Percentiles rank a stretch among this genome's conserved stretches.
phyloP scores from a whole-genome alignment of 768 basidiomycete species.

The Amanita brunnescens region DNA sequence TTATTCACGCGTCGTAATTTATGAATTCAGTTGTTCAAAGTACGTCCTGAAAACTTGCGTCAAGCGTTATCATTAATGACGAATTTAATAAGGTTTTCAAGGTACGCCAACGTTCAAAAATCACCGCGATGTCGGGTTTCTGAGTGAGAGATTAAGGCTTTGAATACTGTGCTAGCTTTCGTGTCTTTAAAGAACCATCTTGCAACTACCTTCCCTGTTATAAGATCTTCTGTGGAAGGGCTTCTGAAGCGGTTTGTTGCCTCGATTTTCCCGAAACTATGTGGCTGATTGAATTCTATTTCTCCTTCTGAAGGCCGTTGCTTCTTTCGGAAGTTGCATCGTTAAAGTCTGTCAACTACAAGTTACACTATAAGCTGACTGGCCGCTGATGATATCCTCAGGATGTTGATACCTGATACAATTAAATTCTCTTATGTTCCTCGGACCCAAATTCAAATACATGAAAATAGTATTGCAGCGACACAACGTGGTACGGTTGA shows the following conservation, averaged over 20 bases:
- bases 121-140: background rate
- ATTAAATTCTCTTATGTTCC: constrained; percentile 80
- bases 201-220: constrained; percentile 68
- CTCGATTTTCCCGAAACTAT: background rate
- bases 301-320: constrained; percentile 48
- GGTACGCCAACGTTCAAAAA: constrained; percentile 23
- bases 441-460: constrained; percentile 47
- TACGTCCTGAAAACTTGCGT: background rate
- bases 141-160: constrained; percentile 39
- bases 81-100: constrained; percentile 42
- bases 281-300: background rate
- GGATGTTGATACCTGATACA: constrained; percentile 74
- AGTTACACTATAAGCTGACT: background rate
- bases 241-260: constrained; percentile 61
- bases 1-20: background rate
- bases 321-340: constrained; percentile 74
- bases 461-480: constrained; percentile 19
- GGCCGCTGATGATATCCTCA: constrained; percentile 17
- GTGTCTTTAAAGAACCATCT: constrained; percentile 74
- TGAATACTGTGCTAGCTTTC: constrained; percentile 87
- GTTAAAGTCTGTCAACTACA: constrained; percentile 52
- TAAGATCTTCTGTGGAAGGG: constrained; percentile 73
- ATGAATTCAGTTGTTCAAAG: background rate
- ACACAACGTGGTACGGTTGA: constrained; percentile 16
- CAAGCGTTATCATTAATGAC: background rate